These are phyloP conservation scores for Coemansia sp. DNA, from an alignment of 192 early-diverging fungal genomes.

Conservation along the genomic window DNA sequence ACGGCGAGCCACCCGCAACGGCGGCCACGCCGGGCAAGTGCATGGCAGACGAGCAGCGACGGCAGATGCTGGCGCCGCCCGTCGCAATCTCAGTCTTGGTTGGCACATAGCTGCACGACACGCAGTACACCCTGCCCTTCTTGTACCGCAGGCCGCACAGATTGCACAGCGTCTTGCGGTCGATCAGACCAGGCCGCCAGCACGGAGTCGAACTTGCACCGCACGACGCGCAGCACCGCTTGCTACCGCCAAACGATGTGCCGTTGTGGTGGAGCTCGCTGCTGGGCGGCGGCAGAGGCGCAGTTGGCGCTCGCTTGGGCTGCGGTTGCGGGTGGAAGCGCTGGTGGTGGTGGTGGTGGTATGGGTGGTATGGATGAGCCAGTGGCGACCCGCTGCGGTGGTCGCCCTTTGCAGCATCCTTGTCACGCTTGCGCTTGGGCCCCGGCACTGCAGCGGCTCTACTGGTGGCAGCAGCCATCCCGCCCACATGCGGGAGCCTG, in stretches of 20 bases:
- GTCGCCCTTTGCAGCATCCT: conserved; percentile 7
- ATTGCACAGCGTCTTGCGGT: conserved; percentile 55
- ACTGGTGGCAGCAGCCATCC: conserved; percentile 1
- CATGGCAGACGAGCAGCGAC: conserved; percentile 33
- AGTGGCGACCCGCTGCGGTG: conserved; percentile 26
- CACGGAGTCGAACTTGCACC: conserved; percentile 51
- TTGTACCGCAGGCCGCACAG: conserved; percentile 55
- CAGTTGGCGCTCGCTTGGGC: conserved; percentile 11
- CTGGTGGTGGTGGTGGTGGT: conserved; percentile 15
- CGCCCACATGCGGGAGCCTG: conserved; percentile 7
- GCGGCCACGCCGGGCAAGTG: not conserved
- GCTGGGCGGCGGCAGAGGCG: not conserved
- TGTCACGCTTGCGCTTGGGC: conserved; percentile 45
- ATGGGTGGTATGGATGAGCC: not conserved
- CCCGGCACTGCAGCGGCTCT: not conserved
- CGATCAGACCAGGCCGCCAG: conserved; percentile 57
- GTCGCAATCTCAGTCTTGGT: conserved; percentile 56
- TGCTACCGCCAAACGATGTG: conserved; percentile 7
- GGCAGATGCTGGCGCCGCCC: conserved; percentile 46
- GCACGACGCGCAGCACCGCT: conserved; percentile 52
- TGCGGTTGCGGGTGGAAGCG: conserved; percentile 1
- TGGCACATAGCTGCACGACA: conserved; percentile 51
- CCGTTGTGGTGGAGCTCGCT: not conserved
- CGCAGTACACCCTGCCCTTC: conserved; percentile 55
- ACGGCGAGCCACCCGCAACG: not conserved